These are phyloP conservation scores for Collybia sp. DNA, from an alignment of 768 basidiomycete species.

Conservation along the genomic window DNA sequence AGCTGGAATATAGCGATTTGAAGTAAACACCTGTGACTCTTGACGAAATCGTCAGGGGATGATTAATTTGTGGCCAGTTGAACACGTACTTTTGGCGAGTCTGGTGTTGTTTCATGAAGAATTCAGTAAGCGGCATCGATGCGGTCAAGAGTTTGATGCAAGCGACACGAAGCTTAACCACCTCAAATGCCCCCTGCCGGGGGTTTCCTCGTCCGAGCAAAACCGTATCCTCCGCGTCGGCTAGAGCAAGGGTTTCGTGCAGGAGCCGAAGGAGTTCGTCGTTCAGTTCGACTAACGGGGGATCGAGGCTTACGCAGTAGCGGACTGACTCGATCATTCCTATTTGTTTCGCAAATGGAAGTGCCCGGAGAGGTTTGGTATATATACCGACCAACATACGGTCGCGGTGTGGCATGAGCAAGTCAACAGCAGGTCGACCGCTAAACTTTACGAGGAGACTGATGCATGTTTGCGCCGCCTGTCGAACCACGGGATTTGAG, in stretches of 20 bases:
- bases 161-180: conserved; percentile 87
- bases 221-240: conserved; percentile 91
- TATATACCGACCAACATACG: conserved; percentile 87
- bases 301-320: conserved; percentile 85
- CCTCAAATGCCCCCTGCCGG: conserved; percentile 75
- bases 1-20: conserved; percentile 93
- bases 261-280: conserved; percentile 89
- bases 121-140: conserved; percentile 92
- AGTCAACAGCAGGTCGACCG: conserved; percentile 64
- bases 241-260: conserved; percentile 90
- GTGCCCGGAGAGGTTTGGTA: conserved; percentile 92
- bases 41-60: conserved; percentile 1
- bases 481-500: conserved; percentile 79
- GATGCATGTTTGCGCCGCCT: conserved; percentile 79
- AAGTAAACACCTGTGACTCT: conserved; percentile 97
- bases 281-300: conserved; percentile 86
- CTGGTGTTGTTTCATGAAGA: conserved; percentile 79
- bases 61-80: background rate
- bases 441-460: conserved; percentile 71
- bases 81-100: conserved; percentile 74
- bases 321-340: conserved; percentile 97
- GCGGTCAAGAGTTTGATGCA: conserved; percentile 92
- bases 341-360: conserved; percentile 93
- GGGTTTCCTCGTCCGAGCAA: conserved; percentile 70
- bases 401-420: conserved; percentile 83